Base-by-base conservation (phyloP, 495 filamentous ascomycete species). In the Ascodesmis nigricans region DNA sequence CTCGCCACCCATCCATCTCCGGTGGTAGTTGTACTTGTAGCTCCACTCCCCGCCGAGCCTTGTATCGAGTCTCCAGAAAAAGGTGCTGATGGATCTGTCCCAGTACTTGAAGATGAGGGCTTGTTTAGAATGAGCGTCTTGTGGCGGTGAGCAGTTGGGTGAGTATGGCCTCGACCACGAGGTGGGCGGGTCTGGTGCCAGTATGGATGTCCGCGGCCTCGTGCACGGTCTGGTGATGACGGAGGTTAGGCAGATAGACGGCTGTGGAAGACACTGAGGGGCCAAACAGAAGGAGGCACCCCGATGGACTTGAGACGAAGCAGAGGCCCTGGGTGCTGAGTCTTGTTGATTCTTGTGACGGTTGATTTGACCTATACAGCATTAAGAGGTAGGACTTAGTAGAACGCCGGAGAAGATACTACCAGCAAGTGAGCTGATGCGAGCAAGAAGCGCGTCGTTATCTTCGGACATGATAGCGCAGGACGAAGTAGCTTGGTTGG, bases 371-470 rank as follows among this genome's bases (percentile, higher is more conserved):
- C 77, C 76, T 80, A 26, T 19, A 35, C 36, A 29, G 11, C 9
- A 34, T 60, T 43, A 43, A 39, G 43, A 15, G 43, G 46, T 36
- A 43, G 27, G 28, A 24, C 33, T 36, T 23, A 42, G 20, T 10
- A 17, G 47, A 30, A 31, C 31, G 42, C 38, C 25, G 17, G 16
- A 26, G 31, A 14, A 29, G 26, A 13, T 27, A 36, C 64, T 50
- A 79, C 76, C 71, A 54, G 75, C 71, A 48, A 91, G 60, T 39
- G 69, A 69, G 53, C 70, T 62, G 55, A 91, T 91, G 49, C 65
- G 69, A 34, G 66, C 67, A 49, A 81, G 61, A 28, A 87, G 58
- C 46, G 78, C 74, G 47, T 79, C 68, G 16, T 71, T 63, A 41
- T 79, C 70, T 43, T 76, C 66, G 31, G 74, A 66, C 75, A 80